Evolutionary conservation across 2,329 filamentous ascomycete species (phyloP).

Genomic region (Stemphylium vesicarium): DNA sequence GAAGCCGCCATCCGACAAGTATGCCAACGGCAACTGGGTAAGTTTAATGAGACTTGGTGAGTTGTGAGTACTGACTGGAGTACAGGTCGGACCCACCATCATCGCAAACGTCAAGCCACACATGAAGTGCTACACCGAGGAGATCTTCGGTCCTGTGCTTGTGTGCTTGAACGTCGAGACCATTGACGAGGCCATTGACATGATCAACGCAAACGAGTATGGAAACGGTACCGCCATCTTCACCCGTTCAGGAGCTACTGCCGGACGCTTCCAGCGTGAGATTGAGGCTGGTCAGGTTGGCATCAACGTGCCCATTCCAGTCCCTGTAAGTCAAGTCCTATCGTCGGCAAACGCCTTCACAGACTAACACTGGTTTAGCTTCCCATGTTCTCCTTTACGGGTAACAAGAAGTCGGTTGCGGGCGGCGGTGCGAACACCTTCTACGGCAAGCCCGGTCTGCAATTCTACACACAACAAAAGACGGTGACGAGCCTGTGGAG

Average conservation of each 20-base stretch:
- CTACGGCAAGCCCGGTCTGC: constrained; percentile 89
- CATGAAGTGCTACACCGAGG: constrained; percentile 85
- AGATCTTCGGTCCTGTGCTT: constrained; percentile 85
- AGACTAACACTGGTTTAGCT: constrained; percentile 42
- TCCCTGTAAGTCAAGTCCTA: constrained; percentile 48
- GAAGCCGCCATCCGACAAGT: constrained; percentile 73
- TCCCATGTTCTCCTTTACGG: constrained; percentile 70
- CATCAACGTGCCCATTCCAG: constrained; percentile 82
- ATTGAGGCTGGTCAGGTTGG: constrained; percentile 87
- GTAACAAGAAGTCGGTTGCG: constrained; percentile 84
- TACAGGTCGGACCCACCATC: constrained; percentile 77
- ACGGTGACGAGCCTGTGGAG: constrained; percentile 91
- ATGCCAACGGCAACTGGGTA: constrained; percentile 82
- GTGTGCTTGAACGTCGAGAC: constrained; percentile 81
- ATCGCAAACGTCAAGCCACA: constrained; percentile 79
- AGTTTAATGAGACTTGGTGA: constrained; percentile 28
- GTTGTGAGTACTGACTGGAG: constrained; percentile 20
- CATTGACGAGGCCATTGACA: constrained; percentile 77
- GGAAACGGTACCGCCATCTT: constrained; percentile 88
- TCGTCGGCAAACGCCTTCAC: neutral
- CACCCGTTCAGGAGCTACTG: constrained; percentile 77
- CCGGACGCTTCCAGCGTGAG: constrained; percentile 77
- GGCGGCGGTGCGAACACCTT: constrained; percentile 93
- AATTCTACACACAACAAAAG: constrained; percentile 97
- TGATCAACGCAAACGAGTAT: constrained; percentile 87